Base-by-base conservation (phyloP, 352 stramenopile species). In the Globisporangium camurandrum region DNA sequence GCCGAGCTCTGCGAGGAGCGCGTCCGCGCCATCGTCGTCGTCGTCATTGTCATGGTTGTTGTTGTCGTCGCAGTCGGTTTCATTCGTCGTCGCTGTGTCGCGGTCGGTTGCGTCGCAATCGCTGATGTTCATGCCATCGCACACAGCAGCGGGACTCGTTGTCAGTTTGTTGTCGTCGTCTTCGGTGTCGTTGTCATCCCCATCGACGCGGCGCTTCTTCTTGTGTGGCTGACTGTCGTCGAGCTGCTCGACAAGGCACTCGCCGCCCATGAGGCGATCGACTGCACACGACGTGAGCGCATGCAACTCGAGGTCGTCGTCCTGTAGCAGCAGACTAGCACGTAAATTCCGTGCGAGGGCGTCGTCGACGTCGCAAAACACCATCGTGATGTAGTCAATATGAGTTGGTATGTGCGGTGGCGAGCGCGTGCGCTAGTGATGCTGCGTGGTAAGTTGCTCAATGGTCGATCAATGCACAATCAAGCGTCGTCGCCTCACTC, bases 171-270 rank as follows among this genome's bases (percentile, higher is more conserved):
- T 17, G 8, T 39, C 33, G 33, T 39, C 28, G 24, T 40, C 27
- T 24, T 44, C 3, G 30, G 6, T 34, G 30, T 43, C 28, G 12
- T 20, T 45, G 39, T 28, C 6, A 28, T 17, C 7, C 10, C 27
- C 11, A 6, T 41, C 31, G 23, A 44, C 50, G 19, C 55, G 51
- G 38, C 56, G 64, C 7, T 57, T 52, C 38, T 62, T 62, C 46
- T 71, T 71, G 50, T 17, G 54, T 24, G 31, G 20, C 11, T 59
- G 49, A 20, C 55, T 41, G 27, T 30, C 46, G 10, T 55, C 54
- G 42, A 75, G 56, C 47, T 75, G 64, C 46, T 64, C 61, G 46
- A 81, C 57, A 33, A 81, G 64, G 28, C 67, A 81, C 43, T 72
- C 56, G 45, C 64, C 67, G 6, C 58, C 57, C 53, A 77, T 68